phyloP scores from a whole-genome alignment of 108 stramenopile genomes.

The Nitzschia putrida region DNA sequence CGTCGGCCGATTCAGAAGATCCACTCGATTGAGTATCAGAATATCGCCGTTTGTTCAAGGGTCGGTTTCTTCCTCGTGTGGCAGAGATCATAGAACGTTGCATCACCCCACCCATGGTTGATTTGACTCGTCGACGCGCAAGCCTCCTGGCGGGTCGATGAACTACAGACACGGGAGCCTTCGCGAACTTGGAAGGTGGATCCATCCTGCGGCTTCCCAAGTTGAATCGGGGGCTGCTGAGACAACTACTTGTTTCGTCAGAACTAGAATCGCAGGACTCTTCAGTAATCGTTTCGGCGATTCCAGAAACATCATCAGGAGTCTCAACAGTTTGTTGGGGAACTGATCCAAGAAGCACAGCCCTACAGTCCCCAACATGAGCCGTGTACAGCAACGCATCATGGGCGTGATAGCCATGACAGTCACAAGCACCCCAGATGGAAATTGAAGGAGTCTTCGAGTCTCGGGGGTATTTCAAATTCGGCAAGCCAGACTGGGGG shows the following conservation, averaged over 20 bases:
- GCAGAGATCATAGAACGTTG: conserved; percentile 11
- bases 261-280: conserved; percentile 73
- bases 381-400: conserved; percentile 84
- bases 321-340: conserved; percentile 84
- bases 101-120: conserved; percentile 16
- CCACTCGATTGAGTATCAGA: conserved; percentile 29
- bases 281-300: conserved; percentile 64
- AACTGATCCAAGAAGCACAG: conserved; percentile 76
- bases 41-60: conserved; percentile 29
- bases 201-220: conserved; percentile 75
- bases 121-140: conserved; percentile 33
- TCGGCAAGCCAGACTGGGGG: conserved; percentile 52
- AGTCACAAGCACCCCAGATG: conserved; percentile 63
- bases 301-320: conserved; percentile 42
- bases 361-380: conserved; percentile 86
- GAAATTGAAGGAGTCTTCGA: conserved; percentile 51
- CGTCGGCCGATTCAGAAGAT: conserved; percentile 41
- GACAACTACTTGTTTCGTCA: conserved; percentile 67
- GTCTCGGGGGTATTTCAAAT: conserved; percentile 50
- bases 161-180: conserved; percentile 22
- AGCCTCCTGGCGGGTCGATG: conserved; percentile 29
- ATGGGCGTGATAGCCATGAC: conserved; percentile 75
- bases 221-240: conserved; percentile 74
- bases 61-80: conserved; percentile 38
- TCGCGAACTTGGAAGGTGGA: conserved; percentile 27